phyloP scores from a whole-genome alignment of 2,329 filamentous ascomycete species.

The Ophiocordyceps camponoti-rufipedis region DNA sequence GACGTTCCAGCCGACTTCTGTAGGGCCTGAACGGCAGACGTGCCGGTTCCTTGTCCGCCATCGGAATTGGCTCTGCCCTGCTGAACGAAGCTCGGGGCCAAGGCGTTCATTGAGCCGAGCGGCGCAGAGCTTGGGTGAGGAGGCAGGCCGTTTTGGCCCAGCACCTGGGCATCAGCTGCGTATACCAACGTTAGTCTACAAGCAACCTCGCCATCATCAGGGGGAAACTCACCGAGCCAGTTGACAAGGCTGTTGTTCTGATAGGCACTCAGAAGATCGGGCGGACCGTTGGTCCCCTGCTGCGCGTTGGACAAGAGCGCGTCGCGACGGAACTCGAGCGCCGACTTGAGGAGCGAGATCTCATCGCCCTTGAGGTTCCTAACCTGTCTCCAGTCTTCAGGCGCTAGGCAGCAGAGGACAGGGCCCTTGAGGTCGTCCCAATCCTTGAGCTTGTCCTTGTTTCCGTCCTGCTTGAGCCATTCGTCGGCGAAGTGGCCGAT shows the following conservation, averaged over 20 bases:
- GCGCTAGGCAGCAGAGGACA: constrained; percentile 10
- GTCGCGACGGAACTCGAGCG: constrained; percentile 14
- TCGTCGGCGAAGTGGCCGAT: constrained; percentile 18
- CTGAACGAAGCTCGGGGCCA: constrained; percentile 5
- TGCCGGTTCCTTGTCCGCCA: neutral
- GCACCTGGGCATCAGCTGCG: constrained; percentile 11
- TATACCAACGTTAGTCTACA: neutral
- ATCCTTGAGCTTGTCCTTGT: constrained; percentile 12
- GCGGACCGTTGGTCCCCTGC: constrained; percentile 4
- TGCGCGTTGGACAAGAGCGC: constrained; percentile 7
- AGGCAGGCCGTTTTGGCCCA: constrained; percentile 11
- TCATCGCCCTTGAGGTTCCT: constrained; percentile 12
- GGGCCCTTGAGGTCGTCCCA: constrained; percentile 11
- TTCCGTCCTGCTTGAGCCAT: constrained; percentile 14
- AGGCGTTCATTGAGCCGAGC: constrained; percentile 5
- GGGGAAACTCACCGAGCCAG: constrained; percentile 16
- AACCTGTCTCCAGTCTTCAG: constrained; percentile 10
- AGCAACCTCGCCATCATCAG: neutral
- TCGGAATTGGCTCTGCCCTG: constrained; percentile 3
- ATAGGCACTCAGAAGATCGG: constrained; percentile 11
- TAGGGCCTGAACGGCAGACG: constrained; percentile 6
- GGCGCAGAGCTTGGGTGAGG: constrained; percentile 7
- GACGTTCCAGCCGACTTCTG: constrained; percentile 11
- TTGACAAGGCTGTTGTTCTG: constrained; percentile 11
- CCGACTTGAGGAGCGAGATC: constrained; percentile 12